phyloP scores from a whole-genome alignment of 139 green algal genomes.

The Ettlia oleoabundans region DNA sequence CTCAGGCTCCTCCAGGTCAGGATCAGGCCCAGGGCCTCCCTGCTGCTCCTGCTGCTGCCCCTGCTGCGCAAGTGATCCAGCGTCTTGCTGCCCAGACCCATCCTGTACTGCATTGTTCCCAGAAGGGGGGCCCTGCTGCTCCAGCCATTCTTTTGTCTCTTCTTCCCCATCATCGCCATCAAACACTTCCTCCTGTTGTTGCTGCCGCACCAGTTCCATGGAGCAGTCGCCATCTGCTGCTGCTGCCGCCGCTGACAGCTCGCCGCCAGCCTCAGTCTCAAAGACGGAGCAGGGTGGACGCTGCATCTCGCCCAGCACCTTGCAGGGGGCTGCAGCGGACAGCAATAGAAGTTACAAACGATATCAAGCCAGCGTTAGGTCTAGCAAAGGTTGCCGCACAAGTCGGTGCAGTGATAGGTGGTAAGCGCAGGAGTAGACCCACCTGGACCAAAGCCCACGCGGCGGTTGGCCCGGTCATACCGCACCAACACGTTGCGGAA shows the following conservation, averaged over 20 bases:
- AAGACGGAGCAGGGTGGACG: conserved; percentile 41
- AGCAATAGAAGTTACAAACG: not conserved
- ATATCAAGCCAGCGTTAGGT: not conserved
- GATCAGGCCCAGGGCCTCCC: not conserved
- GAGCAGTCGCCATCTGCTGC: not conserved
- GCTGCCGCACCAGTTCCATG: not conserved
- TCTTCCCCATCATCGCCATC: conserved; percentile 9
- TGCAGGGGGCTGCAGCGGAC: conserved; percentile 52
- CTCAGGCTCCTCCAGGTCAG: not conserved
- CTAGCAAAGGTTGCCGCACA: not conserved
- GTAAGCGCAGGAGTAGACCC: not conserved
- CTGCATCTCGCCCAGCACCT: conserved; percentile 47
- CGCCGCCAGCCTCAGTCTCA: not conserved
- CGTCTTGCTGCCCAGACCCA: not conserved
- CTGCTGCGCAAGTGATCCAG: not conserved
- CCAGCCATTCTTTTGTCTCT: not conserved
- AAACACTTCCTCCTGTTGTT: not conserved
- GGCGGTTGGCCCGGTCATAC: conserved; percentile 64
- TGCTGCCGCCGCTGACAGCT: not conserved
- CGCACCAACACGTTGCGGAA: conserved; percentile 83
- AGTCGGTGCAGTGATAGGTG: not conserved
- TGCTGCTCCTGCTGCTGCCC: not conserved
- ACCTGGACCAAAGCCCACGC: conserved; percentile 64
- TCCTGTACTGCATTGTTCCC: not conserved
- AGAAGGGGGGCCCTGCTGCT: too few relatives aligned